Base-by-base conservation (phyloP, 2,329 filamentous ascomycete genomes). In the Colletotrichum salicis region DNA sequence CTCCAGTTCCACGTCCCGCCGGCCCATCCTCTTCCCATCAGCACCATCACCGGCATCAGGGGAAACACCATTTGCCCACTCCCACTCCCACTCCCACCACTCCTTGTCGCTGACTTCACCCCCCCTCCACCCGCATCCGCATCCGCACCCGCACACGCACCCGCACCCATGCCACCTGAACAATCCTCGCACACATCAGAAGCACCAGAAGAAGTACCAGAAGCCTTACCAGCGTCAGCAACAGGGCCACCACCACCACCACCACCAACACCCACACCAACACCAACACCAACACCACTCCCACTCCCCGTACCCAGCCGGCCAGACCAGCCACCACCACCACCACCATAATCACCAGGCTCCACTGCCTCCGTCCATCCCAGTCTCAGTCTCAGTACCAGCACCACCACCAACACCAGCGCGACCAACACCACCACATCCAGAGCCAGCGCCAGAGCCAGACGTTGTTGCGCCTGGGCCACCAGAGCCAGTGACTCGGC, bases 91-190 rank as follows among this genome's bases (percentile, higher is more conserved):
- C 19, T 48, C 41, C 41, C 19, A 22, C 41, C 19, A 10, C 41
- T 22, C 15, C 41, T 48, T 22, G 27, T 62, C 45, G 55, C 35
- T 65, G 54, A 29, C 27, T n/a, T 27, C 62, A 56, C 63, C 67
- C 55, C 62, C 62, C 62, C 29, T 66, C 61, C 62, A 68, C 33
- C 51, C 66, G 52, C 66, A 41, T 54, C 65, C 65, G 65, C 65
- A 68, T 29, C 54, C 67, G 67, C 62, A 59, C 54, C 54, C 60
- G 67, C 61, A 69, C 52, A 13, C 59, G 51, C 13, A 70, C 55
- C 52, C 45, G 45, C 67, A 57, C 29, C 37, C 51, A 54, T 57
- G 29, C 48, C 64, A 52, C 37, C 51, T 55, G 35, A 48, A 62
- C 67, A 51, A 31, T 35, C 22, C 45, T 48, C 41, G 37, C 15